Percentiles rank a stretch among this genome's conserved stretches.
These are phyloP conservation scores for Teratosphaeria destructans DNA, from an alignment of 2,329 filamentous ascomycete species.

Conservation along the genomic window DNA sequence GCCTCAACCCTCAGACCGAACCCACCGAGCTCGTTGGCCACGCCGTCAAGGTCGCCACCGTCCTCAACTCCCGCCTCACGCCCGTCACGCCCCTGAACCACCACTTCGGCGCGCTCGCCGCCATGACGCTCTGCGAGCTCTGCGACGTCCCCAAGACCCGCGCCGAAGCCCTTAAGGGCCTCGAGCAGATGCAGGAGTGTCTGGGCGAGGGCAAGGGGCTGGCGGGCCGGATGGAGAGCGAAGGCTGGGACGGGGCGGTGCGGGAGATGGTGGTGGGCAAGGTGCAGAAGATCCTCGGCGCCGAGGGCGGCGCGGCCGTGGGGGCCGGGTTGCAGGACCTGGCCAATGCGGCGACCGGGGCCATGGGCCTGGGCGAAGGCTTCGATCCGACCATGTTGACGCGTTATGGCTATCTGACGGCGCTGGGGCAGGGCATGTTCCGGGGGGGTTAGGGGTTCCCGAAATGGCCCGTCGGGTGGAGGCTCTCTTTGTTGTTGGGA, in stretches of 20 bases:
- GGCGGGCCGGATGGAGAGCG: slow-evolving; percentile 32
- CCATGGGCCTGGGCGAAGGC: slow-evolving; percentile 3
- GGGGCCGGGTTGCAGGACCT: slow-evolving; percentile 38
- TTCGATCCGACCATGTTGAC: slow-evolving; percentile 30
- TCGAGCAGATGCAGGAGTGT: slow-evolving; percentile 48
- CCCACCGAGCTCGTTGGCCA: slow-evolving; percentile 51
- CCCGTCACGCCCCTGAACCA: slow-evolving; percentile 55
- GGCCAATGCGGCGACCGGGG: slow-evolving; percentile 35
- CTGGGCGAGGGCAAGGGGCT: slow-evolving; percentile 32
- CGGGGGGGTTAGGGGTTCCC: too few relatives aligned
- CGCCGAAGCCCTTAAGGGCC: slow-evolving; percentile 46
- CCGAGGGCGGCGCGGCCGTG: slow-evolving; percentile 26
- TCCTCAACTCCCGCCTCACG: slow-evolving; percentile 46
- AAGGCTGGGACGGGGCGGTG: slow-evolving; percentile 50
- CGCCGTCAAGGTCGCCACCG: slow-evolving; percentile 47
- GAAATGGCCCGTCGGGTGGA: too few relatives aligned
- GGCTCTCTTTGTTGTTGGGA: too few relatives aligned
- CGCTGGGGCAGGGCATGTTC: slow-evolving; percentile 27
- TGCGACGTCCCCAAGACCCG: slow-evolving; percentile 44
- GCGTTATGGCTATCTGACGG: slow-evolving; percentile 29
- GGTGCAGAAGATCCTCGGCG: slow-evolving; percentile 30
- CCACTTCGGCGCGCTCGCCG: slow-evolving; percentile 52
- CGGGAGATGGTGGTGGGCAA: slow-evolving; percentile 39
- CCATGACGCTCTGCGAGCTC: slow-evolving; percentile 52
- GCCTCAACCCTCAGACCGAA: slow-evolving; percentile 47